Evolutionary conservation across 495 filamentous ascomycete species (phyloP), one percentile per base, ranked within the genome.

Genomic region (Pseudomonodictys pantanalensis): DNA sequence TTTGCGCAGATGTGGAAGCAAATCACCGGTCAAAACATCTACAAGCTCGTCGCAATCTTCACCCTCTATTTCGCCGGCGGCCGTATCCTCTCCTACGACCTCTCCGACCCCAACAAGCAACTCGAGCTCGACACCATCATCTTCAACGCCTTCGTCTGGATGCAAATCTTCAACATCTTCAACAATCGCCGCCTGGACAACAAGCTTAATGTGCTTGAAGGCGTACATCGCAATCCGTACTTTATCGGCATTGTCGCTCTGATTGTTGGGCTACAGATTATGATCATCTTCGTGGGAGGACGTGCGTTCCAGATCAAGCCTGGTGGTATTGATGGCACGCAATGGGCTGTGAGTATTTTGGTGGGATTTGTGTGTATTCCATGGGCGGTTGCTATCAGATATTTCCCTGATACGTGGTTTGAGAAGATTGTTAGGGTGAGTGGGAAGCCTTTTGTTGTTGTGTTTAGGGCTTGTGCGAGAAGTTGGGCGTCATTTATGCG

Each of bases 161-260:
- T 95, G 90, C 90, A 95, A 60, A 92, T 95, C 61, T 95, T 95
- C 77, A 95, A 95, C 72, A 86, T 92, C 70, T 92, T 90, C 83
- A 95, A 93, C 78, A 92, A 91, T 73, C 88, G 90, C 43, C 88
- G 90, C 22, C 77, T 95, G 20, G 90, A 95, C 72, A 95, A 95
- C 74, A 79, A 86, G n/a, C 83, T 92, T 76, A 95, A 95, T 74
- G 90, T 95, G 39, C 89, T 95, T 66, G 89, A 92, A 71, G 89
- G 89, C 44, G 79, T 93, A 56, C 76, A 77, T 59, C 76, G 79
- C 45, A 95, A 95, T 71, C 85, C 78, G 71, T 92, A 87, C 76
- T 95, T 95, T 75, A 74, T 93, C 7, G 81, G 72, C 18, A 92
- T 95, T 74, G 91, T 88, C 75, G 65, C 77, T 45, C 76, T 92